A percentile compares a stretch with the other conserved stretches of the same genome.
phyloP scores from a whole-genome alignment of 202 grass and related monocot genomes.

The Panicum hallii region DNA sequence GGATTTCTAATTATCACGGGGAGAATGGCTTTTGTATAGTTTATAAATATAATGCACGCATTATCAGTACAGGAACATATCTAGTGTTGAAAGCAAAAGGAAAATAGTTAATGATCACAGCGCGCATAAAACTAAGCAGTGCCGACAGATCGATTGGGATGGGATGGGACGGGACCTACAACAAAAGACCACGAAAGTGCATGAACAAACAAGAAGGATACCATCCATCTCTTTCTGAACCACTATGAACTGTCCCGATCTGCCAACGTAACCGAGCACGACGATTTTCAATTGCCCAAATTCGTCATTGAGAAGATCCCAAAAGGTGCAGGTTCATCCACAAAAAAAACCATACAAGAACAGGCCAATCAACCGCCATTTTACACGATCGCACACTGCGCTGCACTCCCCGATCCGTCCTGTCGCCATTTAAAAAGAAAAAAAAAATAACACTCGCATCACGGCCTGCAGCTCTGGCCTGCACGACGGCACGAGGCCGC shows the following conservation, averaged over 20 bases:
- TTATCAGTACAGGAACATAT: too few relatives aligned
- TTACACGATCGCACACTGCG: neutral
- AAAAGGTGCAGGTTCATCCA: neutral
- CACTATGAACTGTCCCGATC: neutral
- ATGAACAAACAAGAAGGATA: neutral
- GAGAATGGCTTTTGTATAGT: neutral
- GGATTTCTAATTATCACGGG: neutral
- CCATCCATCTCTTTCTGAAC: neutral
- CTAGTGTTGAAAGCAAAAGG: too few relatives aligned
- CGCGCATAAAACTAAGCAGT: neutral
- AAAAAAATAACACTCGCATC: neutral
- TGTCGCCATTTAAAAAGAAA: neutral
- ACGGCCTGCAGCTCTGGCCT: constrained; percentile 5
- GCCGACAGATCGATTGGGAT: too few relatives aligned
- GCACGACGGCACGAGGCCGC: constrained; percentile 34
- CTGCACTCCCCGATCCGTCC: too few relatives aligned
- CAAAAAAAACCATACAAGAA: neutral
- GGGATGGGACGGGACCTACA: neutral
- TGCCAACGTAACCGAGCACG: neutral
- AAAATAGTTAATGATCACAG: neutral
- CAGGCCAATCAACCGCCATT: neutral
- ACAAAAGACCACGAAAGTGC: neutral
- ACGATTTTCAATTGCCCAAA: neutral
- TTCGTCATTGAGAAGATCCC: constrained; percentile 39
- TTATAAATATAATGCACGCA: neutral